Evolutionary conservation across 139 green algal genomes (phyloP), one percentile per base, ranked within the genome.

Genomic region (Diplosphaera chodatii): DNA sequence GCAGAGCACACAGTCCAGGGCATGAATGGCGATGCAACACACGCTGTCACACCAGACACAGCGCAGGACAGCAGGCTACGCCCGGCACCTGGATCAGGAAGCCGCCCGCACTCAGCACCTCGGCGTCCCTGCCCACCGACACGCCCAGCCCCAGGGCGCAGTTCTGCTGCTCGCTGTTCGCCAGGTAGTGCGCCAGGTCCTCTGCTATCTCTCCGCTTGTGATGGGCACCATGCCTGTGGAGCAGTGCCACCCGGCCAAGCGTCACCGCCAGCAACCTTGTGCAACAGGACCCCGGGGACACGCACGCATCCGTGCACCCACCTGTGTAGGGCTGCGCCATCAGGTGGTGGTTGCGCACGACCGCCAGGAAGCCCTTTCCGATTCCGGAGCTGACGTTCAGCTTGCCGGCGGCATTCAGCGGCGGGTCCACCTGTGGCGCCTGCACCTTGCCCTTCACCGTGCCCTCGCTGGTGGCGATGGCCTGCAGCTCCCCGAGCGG

Each of bases 151-250:
- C 91, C n/a, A 97, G 72, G 1, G 92, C 93, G n/a, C 67, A 84
- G 78, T 96, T 92, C 79, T 89, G 48, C 77, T 93, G 88, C 77
- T 94, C 88, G 32, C 32, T 78, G 21, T 91, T 84, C 3, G 65
- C 84, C 74, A 98, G 73, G 80, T 98, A 98, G 33, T 77, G 80
- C 0, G 93, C 89, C 25, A 98, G 74, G 84, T 98, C 93, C 71
- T 97, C 92, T 1, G 86, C 93, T 18, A 98, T 73, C 79, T 96
- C 91, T 67, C 85, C 83, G 28, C 41, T 76, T 20, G 30, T 28
- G 63, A 97, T 91, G 20, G 78, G 77, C 33, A 91, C 79, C 71
- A 86, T 86, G 15, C 91, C 89, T 20, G 85, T n/a, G n/a, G 69
- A 48, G 67, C 22, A 55, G 4, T 15, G 69, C 79, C 75, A 32